A percentile compares a stretch with the other conserved stretches of the same genome.
Conservation (phyloP, 768 basidiomycete species). For the Scleroderma citrinum region DNA sequence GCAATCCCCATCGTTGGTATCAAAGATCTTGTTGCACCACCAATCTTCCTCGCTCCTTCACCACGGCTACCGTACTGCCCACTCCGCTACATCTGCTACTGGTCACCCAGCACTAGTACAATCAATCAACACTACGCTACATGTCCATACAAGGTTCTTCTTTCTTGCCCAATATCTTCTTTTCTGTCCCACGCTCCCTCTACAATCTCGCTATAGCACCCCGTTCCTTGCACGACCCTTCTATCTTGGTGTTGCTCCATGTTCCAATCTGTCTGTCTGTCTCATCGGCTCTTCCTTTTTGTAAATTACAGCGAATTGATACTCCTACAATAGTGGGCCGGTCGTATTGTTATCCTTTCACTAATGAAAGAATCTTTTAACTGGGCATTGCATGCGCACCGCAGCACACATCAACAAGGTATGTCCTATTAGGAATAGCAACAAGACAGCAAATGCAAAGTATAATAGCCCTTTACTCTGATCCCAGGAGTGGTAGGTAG, state of each 20-base stretch:
- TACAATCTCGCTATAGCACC: conserved; percentile 9
- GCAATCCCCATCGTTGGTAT: conserved; percentile 2
- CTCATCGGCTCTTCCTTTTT: conserved; percentile 18
- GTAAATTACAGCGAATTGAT: conserved; percentile 39
- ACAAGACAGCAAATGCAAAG: too few relatives aligned
- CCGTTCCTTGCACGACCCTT: conserved; percentile 11
- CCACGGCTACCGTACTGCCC: conserved; percentile 14
- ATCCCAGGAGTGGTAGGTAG: background rate
- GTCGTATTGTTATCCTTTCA: conserved; percentile 56
- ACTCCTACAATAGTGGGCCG: conserved; percentile 50
- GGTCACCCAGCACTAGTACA: background rate
- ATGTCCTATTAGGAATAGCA: too few relatives aligned
- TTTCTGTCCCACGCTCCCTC: conserved; percentile 6
- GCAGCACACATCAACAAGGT: background rate
- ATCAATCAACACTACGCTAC: background rate
- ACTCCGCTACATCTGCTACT: background rate
- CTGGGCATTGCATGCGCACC: conserved; percentile 1
- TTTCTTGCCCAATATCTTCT: background rate
- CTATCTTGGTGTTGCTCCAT: conserved; percentile 18
- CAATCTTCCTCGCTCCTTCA: conserved; percentile 6
- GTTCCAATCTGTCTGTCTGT: conserved; percentile 18
- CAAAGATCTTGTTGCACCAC: conserved; percentile 1
- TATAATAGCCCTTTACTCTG: too few relatives aligned
- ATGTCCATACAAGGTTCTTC: background rate
- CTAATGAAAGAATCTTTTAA: conserved; percentile 42